A percentile compares a stretch with the other conserved stretches of the same genome.
Evolutionary conservation across 768 basidiomycete species (phyloP).

Genomic region (Xanthoconium stramineum): DNA sequence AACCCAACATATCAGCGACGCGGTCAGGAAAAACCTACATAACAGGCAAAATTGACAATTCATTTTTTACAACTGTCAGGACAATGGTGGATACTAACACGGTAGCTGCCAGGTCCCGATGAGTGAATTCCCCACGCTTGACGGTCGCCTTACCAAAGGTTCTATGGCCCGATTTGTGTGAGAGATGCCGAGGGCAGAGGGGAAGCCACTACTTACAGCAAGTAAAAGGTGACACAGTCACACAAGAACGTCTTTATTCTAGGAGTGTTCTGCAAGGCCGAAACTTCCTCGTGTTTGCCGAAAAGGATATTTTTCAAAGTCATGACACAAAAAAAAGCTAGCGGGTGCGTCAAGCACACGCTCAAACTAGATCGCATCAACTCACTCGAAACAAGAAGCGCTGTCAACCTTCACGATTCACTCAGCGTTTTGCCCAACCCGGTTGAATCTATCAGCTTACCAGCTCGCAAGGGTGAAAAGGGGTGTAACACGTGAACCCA

Average conservation of each 20-base stretch:
- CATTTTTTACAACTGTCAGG: slow-evolving; percentile 10
- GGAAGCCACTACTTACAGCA: slow-evolving; percentile 11
- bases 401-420: slow-evolving; percentile 10
- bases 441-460: slow-evolving; percentile 3
- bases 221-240: slow-evolving; percentile 15
- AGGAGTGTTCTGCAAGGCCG: neutral
- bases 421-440: neutral
- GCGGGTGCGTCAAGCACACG: neutral
- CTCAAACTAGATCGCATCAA: neutral
- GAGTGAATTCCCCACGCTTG: neutral
- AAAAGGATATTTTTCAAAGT: slow-evolving; percentile 13
- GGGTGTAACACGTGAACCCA: slow-evolving; percentile 8
- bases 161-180: slow-evolving; percentile 2
- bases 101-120: slow-evolving; percentile 1
- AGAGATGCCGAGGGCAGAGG: neutral
- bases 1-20: neutral
- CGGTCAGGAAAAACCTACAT: slow-evolving; percentile 5
- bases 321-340: slow-evolving; percentile 18
- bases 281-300: neutral
- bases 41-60: slow-evolving; percentile 10
- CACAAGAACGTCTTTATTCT: slow-evolving; percentile 6
- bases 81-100: slow-evolving; percentile 19
- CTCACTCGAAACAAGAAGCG: slow-evolving; percentile 20
- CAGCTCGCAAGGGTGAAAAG: slow-evolving; percentile 20
- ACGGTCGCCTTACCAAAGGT: slow-evolving; percentile 11